Percentiles rank a stretch among this genome's conserved stretches.
phyloP scores from a whole-genome alignment of 805 yeast genomes.

The Candida mattraensis region DNA sequence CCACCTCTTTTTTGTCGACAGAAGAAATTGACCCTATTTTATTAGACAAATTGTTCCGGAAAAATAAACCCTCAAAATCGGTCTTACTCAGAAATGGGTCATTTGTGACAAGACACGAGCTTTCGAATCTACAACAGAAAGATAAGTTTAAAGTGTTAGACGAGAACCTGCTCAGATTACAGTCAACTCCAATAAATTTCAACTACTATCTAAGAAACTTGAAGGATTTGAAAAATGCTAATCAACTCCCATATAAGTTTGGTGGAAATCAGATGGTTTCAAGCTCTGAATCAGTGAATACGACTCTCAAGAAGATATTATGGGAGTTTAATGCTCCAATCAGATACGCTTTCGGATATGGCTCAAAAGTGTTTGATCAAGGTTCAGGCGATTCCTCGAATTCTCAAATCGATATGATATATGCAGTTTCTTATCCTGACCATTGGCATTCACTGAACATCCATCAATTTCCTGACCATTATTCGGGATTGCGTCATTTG shows the following conservation, averaged over 20 bases:
- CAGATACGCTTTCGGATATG: slow-evolving; percentile 86
- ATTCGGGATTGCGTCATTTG: slow-evolving; percentile 62
- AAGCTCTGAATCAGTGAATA: slow-evolving; percentile 41
- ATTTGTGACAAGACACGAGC: slow-evolving; percentile 18
- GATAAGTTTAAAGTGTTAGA: slow-evolving; percentile 30
- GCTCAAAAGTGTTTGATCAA: slow-evolving; percentile 90
- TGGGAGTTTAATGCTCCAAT: slow-evolving; percentile 70
- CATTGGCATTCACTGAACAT: slow-evolving; percentile 79
- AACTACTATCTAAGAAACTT: slow-evolving; percentile 35
- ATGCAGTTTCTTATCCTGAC: slow-evolving; percentile 71
- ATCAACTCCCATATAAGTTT: slow-evolving; percentile 54
- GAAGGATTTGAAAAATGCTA: slow-evolving; percentile 33
- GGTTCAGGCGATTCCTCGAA: slow-evolving; percentile 39
- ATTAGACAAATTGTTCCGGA: slow-evolving; percentile 30
- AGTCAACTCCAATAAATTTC: slow-evolving; percentile 35
- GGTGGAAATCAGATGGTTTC: slow-evolving; percentile 58
- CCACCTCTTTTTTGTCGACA: slow-evolving; percentile 8
- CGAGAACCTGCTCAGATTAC: slow-evolving; percentile 29
- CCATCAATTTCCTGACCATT: slow-evolving; percentile 68
- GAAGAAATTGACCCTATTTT: slow-evolving; percentile 29
- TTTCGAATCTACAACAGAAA: slow-evolving; percentile 21
- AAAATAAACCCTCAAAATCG: slow-evolving; percentile 26
- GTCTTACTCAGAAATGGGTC: slow-evolving; percentile 16
- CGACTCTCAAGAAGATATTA: slow-evolving; percentile 48
- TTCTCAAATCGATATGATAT: slow-evolving; percentile 83